A percentile compares a stretch with the other conserved stretches of the same genome.
phyloP scores from a whole-genome alignment of 495 filamentous ascomycete genomes.

The Hypoxylon fragiforme region DNA sequence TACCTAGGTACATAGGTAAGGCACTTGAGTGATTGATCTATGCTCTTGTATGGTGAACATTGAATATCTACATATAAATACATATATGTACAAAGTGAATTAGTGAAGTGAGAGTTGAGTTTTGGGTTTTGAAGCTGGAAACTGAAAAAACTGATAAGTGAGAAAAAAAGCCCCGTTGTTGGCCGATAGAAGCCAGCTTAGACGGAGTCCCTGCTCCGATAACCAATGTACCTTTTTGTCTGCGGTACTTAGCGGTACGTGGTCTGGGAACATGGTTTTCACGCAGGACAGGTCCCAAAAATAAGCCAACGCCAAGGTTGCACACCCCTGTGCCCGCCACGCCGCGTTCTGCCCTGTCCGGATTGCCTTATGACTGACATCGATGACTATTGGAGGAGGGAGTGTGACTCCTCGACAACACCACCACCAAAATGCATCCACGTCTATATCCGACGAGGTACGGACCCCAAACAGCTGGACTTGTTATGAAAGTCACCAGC shows the following conservation, averaged over 20 bases:
- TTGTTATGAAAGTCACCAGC: slow-evolving; percentile 25
- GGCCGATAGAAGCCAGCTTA: slow-evolving; percentile 19
- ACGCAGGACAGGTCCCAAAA: slow-evolving; percentile 29
- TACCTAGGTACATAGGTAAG: background rate
- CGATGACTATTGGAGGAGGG: slow-evolving; percentile 34
- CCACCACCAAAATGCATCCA: slow-evolving; percentile 40
- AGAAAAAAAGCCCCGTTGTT: slow-evolving; percentile 13
- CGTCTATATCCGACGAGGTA: slow-evolving; percentile 38
- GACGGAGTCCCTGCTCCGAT: slow-evolving; percentile 25
- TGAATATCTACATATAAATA: background rate
- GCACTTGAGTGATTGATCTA: no score
- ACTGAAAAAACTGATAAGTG: no score
- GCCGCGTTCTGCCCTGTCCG: slow-evolving; percentile 31
- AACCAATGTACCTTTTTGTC: slow-evolving; percentile 20
- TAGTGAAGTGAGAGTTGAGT: no score
- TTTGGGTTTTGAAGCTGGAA: no score
- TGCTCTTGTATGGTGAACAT: no score
- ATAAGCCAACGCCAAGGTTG: slow-evolving; percentile 33
- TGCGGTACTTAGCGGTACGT: slow-evolving; percentile 28
- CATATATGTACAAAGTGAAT: no score
- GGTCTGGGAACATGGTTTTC: slow-evolving; percentile 10
- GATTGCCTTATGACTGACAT: slow-evolving; percentile 37
- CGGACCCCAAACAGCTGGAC: slow-evolving; percentile 32
- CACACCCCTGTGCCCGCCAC: slow-evolving; percentile 36
- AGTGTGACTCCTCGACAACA: slow-evolving; percentile 39